These are phyloP conservation scores for Ophiostoma fasciatum DNA, from an alignment of 2,329 filamentous ascomycete species.

Conservation along the genomic window DNA sequence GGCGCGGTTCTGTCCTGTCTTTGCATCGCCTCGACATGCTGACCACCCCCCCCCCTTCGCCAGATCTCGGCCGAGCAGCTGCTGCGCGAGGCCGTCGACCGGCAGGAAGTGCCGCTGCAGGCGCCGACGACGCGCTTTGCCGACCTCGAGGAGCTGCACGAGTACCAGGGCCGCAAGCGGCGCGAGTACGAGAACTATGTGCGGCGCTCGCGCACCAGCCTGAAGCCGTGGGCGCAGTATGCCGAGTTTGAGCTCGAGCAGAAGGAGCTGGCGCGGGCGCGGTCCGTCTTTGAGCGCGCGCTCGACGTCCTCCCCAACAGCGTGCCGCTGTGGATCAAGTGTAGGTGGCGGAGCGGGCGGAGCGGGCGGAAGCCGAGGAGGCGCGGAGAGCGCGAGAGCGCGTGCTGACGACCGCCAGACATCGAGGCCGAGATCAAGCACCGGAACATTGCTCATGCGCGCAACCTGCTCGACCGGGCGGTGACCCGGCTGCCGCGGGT, in stretches of 20 bases:
- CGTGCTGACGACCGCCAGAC: too few species aligned
- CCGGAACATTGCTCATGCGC: constrained; percentile 89
- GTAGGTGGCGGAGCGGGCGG: neutral
- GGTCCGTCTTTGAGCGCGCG: constrained; percentile 87
- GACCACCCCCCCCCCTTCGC: too few species aligned
- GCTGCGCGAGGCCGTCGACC: constrained; percentile 89
- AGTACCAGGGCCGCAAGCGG: constrained; percentile 89
- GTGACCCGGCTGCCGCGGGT: constrained; percentile 80
- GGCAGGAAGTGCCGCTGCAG: constrained; percentile 77
- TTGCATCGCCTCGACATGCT: too few species aligned
- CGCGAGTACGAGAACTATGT: constrained; percentile 98
- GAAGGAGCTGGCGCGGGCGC: constrained; percentile 85
- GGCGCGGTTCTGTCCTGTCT: too few species aligned
- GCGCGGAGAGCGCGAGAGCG: too few species aligned
- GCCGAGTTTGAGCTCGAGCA: constrained; percentile 95
- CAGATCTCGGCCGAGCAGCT: constrained; percentile 97
- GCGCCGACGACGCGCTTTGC: constrained; percentile 89
- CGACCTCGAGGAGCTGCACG: constrained; percentile 93
- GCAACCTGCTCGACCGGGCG: constrained; percentile 89
- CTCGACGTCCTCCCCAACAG: constrained; percentile 83
- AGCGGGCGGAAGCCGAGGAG: too few species aligned
- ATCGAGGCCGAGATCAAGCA: constrained; percentile 94
- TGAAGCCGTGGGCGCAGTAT: constrained; percentile 99
- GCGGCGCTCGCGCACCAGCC: constrained; percentile 80
- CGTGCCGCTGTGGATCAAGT: constrained; percentile 65